Evolutionary conservation across 2,329 filamentous ascomycete species (phyloP), one percentile per base, ranked within the genome.

Genomic region (Parastagonospora nodorum): DNA sequence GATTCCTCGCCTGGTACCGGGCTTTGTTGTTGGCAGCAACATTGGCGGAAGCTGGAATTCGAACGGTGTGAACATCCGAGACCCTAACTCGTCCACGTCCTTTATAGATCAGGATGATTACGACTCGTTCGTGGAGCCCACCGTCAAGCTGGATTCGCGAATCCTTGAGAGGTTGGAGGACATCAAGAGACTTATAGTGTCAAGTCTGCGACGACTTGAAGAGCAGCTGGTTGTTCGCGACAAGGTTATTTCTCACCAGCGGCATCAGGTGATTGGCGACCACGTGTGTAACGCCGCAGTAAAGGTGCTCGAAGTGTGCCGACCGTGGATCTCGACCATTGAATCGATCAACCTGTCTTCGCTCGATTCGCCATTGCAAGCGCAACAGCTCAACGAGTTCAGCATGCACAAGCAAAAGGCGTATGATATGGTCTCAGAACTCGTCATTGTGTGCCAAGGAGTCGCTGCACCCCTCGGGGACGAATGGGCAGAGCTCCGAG

Each of bases 401-500:
- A 88, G 87, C 66, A 84, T 87, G 29, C 90, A 96, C 72, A 97
- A 97, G 75, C 94, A 99, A 73, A 89, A 88, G 62, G 80, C 96
- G 14, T 97, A 97, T 74, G 94, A 97, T 73, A 89, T 92, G 51
- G 88, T 96, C 48, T 92, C 92, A 8, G 94, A 97, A 70, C 82
- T 99, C 27, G 77, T 97, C 4, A 77, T 96, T 42, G 86, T 88
- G 51, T 97, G 92, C 66, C 94, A 99, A 74, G 86, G 89, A 19
- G 88, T 97, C n/a, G 90, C 92, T 5, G 90, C 90, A 8, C 94
- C 94, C 5, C 75, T 99, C 37, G 90, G 88, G 8, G 94, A 99
- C 69, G 94, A 99, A 75, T 99, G 94, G 94, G 86, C 92, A 4
- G 92, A 96, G 70, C 81, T 92, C n/a, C 86, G 92, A 37, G 91